Evolutionary conservation across 2,329 filamentous ascomycete genomes (phyloP), one percentile per base, ranked within the genome.

Genomic region (Xylaria sp.): DNA sequence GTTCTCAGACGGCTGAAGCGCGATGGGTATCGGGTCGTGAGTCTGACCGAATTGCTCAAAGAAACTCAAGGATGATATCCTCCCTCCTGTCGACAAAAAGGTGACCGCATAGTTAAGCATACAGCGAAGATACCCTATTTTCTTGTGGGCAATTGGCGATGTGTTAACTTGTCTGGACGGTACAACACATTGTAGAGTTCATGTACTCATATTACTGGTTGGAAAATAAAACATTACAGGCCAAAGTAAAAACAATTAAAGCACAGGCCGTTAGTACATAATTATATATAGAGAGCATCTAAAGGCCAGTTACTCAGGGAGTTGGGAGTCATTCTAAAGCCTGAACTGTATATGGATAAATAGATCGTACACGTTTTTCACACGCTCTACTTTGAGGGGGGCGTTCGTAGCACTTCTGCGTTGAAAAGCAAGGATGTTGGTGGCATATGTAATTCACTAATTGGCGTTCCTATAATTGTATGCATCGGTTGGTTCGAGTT

Each of bases 1-100:
- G 90, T 96, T 48, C 79, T 97, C 73, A 91, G 91, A 0, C 91
- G 92, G 77, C 82, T 97, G 75, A 89, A 83, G 80, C 83, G 83
- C 70, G 85, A 87, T 72, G 93, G 93, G 0, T 97, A 93, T 79
- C 83, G 82, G 65, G 84, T 95, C 46, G 90, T 93, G 37, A 92
- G 90, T 18, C 82, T 97, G 23, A 90, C 90, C 4, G 87, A 90
- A 74, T 82, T 95, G 72, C 80, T 95, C 55, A 82, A 82, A 73
- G 80, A 75, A 63, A 76, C 77, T 52, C 56, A 52, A 54, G 23
- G 15, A 44, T 67, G 52, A 67, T n/a, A 31, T 44, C 2, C 3
- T 25, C 7, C 50, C 4, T 34, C 18, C 2, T 2, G 3, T 31
- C 44, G 13, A 58, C 5, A 41, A 55, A 37, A 61, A 39, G 41